Evolutionary conservation across 352 stramenopile genomes (phyloP), one percentile per base, ranked within the genome.

Genomic region (Phytophthora macrochlamydospora): DNA sequence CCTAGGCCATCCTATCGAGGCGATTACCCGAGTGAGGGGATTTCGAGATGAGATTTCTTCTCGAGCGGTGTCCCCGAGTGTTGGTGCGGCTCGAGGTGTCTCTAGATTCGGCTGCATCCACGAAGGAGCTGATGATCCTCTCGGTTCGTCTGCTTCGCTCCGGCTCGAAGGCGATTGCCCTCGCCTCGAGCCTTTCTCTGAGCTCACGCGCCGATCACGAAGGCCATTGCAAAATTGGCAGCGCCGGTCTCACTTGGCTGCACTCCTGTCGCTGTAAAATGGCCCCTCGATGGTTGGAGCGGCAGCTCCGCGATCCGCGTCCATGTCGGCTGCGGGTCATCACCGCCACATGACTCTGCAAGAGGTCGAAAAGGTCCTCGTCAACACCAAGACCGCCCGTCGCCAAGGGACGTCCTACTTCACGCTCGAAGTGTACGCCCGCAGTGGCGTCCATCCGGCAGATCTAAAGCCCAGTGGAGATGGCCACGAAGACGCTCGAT

Each of bases 381-480:
- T 74, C 44, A 70, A 55, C 30, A 44, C 11, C 24, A 32, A 48
- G 33, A 45, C 60, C 11, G 59, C 61, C 3, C 66, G 66, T 18
- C 65, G 50, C 35, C 60, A 69, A 49, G 60, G 65, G 6, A 52
- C 55, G 33, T 56, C 55, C 2, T 56, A 53, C 40, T 74, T 63
- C 44, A 60, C 51, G 53, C 55, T 74, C 29, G 38, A 70, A 42
- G 61, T 74, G 32, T 67, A 56, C 31, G 60, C 56, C 8, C 37
- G n/a, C 24, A 59, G 18, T 12, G 29, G 37, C 28, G 56, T 40
- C 37, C 18, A 54, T 30, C n/a, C 51, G 38, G 24, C 30, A 24
- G 37, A 35, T 14, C 62, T 37, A 9, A 65, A 58, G 42, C 12
- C 59, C n/a, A 50, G 40, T 12, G 42, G 52, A 45, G 45, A 35